A percentile compares a stretch with the other conserved stretches of the same genome.
Conservation (phyloP, 192 early-diverging fungal species). For the Backusella tuberculispora region DNA sequence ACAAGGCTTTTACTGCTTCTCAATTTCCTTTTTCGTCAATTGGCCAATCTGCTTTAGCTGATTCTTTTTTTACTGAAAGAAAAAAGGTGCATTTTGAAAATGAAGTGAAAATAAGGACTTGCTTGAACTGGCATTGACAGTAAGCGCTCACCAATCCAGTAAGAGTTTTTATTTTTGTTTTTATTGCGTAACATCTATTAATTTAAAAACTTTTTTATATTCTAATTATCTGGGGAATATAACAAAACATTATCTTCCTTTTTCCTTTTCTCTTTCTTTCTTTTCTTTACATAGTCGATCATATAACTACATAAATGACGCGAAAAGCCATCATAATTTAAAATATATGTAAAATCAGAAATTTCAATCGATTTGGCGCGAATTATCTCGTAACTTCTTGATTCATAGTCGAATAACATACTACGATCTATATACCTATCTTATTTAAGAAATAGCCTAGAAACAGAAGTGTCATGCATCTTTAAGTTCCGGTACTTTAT, state of each 20-base stretch:
- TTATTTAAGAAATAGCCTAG: neutral
- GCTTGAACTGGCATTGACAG: conserved; percentile 24
- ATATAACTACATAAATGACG: neutral
- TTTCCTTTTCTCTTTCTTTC: neutral
- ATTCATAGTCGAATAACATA: neutral
- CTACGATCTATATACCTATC: neutral
- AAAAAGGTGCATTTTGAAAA: conserved; percentile 10
- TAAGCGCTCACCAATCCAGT: conserved; percentile 22
- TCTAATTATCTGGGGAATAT: neutral
- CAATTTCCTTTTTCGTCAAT: conserved; percentile 30
- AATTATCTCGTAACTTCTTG: neutral
- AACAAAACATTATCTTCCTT: neutral
- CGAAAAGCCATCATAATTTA: neutral
- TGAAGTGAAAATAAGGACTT: neutral
- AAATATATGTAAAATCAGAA: neutral
- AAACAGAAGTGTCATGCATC: conserved; percentile 12
- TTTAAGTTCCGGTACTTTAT: conserved; percentile 5
- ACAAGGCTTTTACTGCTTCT: neutral
- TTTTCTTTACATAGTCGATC: neutral
- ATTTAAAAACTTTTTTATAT: neutral
- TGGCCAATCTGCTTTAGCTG: conserved; percentile 22
- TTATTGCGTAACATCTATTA: neutral
- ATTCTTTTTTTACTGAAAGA: conserved; percentile 24
- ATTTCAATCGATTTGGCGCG: neutral
- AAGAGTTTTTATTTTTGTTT: conserved; percentile 15